Base-by-base conservation (phyloP, 2,329 filamentous ascomycete species). In the Pezicula carpinea region DNA sequence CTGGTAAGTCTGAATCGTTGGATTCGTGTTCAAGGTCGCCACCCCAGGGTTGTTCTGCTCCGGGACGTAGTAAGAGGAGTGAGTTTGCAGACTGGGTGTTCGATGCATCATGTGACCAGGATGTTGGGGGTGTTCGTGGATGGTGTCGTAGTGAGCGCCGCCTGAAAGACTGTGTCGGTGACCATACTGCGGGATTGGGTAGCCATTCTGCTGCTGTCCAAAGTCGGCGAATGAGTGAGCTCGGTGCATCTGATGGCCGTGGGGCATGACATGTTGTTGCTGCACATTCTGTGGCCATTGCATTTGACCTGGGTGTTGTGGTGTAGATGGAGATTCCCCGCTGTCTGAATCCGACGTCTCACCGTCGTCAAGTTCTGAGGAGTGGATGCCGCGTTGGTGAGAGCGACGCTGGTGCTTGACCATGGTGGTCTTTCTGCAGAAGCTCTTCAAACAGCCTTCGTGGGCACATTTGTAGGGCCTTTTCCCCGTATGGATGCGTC, bases 391-490 rank as follows among this genome's bases (percentile, higher is more conserved):
- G 53, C 78, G 74, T 57, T 82, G 77, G 59, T 83, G 79, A 2
- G 78, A 80, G 21, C 79, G 71, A 44, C 79, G 70, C 60, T 83
- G 79, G 60, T 83, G 80, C 66, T 84, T 84, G 46, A 84, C 77
- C 80, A 83, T 82, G 46, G 82, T 86, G 5, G 82, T 86, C 64
- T 87, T 87, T 46, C 83, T 75, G 65, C 83, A 87, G 63, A 87
- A 87, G 64, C 83, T 64, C 44, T 65, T 65, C 29, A 63, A 49
- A 45, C 63, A 65, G 3, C 62, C 62, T 40, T 64, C 60, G n/a
- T 74, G 76, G 39, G 68, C 71, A 66, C 82, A 87, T 36, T 75
- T 72, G 61, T 85, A 85, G 3, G 83, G 83, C 19, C 82, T 71
- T 64, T 86, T 83, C 56, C 85, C 85, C 38, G 83, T 86, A 65